Conservation (phyloP, 116 monocot species). For the Cymodocea nodosa region DNA sequence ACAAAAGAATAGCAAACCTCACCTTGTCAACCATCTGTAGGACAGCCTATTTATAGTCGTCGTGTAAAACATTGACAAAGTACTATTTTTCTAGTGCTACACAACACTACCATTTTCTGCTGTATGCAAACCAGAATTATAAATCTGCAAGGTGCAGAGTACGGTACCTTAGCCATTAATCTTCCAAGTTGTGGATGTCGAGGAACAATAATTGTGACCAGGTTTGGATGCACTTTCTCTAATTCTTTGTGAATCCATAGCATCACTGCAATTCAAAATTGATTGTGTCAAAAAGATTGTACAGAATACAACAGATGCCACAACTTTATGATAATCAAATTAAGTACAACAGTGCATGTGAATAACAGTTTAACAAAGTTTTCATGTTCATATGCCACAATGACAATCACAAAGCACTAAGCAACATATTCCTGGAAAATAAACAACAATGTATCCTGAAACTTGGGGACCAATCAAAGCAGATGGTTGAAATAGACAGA, state of each 20-base stretch:
- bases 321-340: no score
- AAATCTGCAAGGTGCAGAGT: background rate
- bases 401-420: background rate
- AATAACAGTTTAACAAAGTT: no score
- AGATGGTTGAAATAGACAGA: background rate
- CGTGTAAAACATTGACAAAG: no score
- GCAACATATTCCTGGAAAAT: no score
- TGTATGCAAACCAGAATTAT: background rate
- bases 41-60: no score
- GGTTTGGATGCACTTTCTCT: constrained; percentile 26
- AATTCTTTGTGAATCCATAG: constrained; percentile 65
- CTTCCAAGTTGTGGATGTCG: constrained; percentile 64
- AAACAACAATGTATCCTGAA: background rate
- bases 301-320: no score
- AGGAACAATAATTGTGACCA: constrained; percentile 65
- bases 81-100: no score
- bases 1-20: no score
- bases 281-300: background rate
- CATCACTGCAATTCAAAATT: constrained; percentile 38
- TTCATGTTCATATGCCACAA: no score
- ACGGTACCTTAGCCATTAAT: constrained; percentile 35
- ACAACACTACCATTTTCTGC: no score
- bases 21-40: no score
- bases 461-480: background rate
- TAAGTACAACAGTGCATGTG: no score